Evolutionary conservation across 192 early-diverging fungal genomes (phyloP), one percentile per base, ranked within the genome.

Genomic region (Podila horticola): DNA sequence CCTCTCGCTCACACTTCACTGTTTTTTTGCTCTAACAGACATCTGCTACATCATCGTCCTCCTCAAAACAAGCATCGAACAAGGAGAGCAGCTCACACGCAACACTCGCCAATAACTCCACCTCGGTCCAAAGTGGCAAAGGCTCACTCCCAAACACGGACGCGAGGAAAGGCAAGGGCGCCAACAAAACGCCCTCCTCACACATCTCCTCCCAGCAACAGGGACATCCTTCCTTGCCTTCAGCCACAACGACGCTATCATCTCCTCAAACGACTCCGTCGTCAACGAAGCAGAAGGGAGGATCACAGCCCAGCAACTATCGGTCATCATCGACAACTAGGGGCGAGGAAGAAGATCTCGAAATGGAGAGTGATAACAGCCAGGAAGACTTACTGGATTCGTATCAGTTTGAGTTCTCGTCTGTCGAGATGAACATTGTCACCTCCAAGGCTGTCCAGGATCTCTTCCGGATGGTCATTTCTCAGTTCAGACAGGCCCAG

Each of bases 371-470:
- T 41, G 73, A 73, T 22, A 55, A 55, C 19, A 67, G 73, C 45
- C 67, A 74, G 51, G 79, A 82, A 8, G 79, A 79, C 36, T 50
- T 29, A 6, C 36, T 51, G 60, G 71, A 71, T 50, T 52, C 82
- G 7, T 76, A 84, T 45, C 74, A 84, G 45, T 79, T 69, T 28
- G 74, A 76, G 45, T 83, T 79, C 67, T 69, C 79, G 26, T 50
- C 68, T 33, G 67, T 85, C 24, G 82, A 83, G 15, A 71, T 68
- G n/a, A 85, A 85, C 41, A 79, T 76, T 38, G 72, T 85, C 58
- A 66, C 72, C 17, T 83, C 82, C 29, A 85, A 85, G 33, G 75
- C 74, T 10, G 84, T 81, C 13, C 74, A 83, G 50, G 81, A 82
- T 48, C 71, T 85, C 10, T 85, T 85, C 31, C 72, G 72, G 15